These are phyloP conservation scores for Sedum album DNA, from an alignment of 164 flowering plant genomes.

Conservation along the genomic window DNA sequence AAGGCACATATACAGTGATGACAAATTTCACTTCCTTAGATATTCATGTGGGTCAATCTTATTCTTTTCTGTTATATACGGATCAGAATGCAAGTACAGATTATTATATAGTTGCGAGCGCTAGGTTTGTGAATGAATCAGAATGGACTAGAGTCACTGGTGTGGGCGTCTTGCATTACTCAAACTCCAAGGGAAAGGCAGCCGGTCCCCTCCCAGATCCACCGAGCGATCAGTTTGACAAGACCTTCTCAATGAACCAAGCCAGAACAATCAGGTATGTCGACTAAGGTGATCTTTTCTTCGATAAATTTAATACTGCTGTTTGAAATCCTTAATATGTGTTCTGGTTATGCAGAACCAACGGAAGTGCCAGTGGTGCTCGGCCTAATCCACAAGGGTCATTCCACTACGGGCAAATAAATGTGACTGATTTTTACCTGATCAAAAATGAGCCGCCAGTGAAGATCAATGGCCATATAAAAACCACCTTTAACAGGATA, in stretches of 20 bases:
- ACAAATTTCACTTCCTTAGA: constrained; percentile 47
- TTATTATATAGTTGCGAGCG: constrained; percentile 76
- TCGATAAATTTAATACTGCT: not conserved
- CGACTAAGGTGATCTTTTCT: not conserved
- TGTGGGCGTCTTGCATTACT: constrained; percentile 67
- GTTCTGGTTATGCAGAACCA: constrained; percentile 47
- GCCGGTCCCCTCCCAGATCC: constrained; percentile 63
- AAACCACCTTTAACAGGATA: constrained; percentile 62
- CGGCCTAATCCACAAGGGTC: constrained; percentile 99
- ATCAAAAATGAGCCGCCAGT: constrained; percentile 59
- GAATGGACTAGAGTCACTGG: constrained; percentile 64
- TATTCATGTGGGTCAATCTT: constrained; percentile 77
- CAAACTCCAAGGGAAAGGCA: constrained; percentile 59
- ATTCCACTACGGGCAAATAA: constrained; percentile 79
- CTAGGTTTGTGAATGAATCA: constrained; percentile 65
- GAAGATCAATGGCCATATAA: constrained; percentile 45
- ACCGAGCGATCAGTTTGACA: constrained; percentile 48
- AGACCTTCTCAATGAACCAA: constrained; percentile 44
- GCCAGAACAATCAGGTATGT: constrained; percentile 65
- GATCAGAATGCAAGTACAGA: constrained; percentile 72
- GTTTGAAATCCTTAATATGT: not conserved
- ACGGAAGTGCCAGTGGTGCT: constrained; percentile 89
- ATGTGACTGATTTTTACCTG: constrained; percentile 72
- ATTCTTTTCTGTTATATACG: constrained; percentile 63
- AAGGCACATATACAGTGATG: constrained; percentile 55